Percentiles rank a stretch among this genome's conserved stretches.
phyloP scores from a whole-genome alignment of 73 alveolate species.

The Paramecium tetraurelia region DNA sequence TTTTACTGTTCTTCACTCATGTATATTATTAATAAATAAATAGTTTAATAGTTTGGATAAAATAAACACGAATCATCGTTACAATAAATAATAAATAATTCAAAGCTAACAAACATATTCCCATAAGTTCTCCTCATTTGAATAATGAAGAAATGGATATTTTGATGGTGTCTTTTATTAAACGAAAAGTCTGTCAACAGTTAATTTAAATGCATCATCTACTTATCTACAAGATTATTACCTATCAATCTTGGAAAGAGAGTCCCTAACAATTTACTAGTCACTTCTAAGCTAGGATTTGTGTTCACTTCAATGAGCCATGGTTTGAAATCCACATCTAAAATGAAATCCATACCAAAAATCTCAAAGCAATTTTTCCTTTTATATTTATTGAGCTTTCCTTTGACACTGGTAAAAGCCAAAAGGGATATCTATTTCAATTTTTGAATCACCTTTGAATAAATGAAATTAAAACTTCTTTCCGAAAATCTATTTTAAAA shows the following conservation, averaged over 20 bases:
- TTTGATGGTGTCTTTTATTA: neutral
- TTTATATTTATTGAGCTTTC: slow-evolving; percentile 67
- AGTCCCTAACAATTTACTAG: slow-evolving; percentile 77
- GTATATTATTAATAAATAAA: neutral
- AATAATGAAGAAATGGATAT: neutral
- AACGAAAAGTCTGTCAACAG: slow-evolving; percentile 47
- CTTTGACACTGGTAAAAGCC: slow-evolving; percentile 61
- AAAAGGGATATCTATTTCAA: slow-evolving; percentile 68
- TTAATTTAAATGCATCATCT: slow-evolving; percentile 64
- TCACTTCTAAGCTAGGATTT: slow-evolving; percentile 90
- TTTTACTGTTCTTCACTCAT: neutral
- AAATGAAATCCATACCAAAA: slow-evolving; percentile 92
- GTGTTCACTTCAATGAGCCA: slow-evolving; percentile 95
- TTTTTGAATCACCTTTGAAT: slow-evolving; percentile 56
- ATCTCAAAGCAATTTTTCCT: slow-evolving; percentile 89
- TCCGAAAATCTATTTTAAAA: slow-evolving; percentile 64
- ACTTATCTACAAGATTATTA: slow-evolving; percentile 60
- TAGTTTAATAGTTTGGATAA: neutral
- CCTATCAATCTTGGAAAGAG: slow-evolving; percentile 83
- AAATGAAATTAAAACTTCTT: slow-evolving; percentile 56
- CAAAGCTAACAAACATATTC: slow-evolving; percentile 1
- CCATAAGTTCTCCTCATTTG: slow-evolving; percentile 17
- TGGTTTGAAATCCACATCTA: slow-evolving; percentile 85
- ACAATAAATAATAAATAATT: neutral
- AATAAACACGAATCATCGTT: neutral